Evolutionary conservation across 1,139 yeast species (phyloP).

Genomic region (Kodamaea derodonti): DNA sequence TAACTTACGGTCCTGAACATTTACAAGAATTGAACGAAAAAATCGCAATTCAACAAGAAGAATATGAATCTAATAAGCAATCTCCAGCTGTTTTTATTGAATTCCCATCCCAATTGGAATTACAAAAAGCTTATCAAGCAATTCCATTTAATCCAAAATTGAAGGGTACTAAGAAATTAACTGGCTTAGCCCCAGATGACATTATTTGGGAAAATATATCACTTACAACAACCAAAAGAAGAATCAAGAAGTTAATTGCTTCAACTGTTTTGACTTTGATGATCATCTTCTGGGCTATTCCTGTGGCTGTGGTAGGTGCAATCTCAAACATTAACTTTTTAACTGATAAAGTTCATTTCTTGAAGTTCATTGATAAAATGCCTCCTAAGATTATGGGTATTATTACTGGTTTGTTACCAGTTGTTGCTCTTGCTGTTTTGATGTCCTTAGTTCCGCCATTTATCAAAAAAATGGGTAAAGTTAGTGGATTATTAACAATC

Average conservation of each 20-base stretch:
- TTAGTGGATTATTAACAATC: slow-evolving; percentile 66
- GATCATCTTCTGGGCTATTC: slow-evolving; percentile 80
- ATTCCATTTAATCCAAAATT: slow-evolving; percentile 65
- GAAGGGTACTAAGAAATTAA: slow-evolving; percentile 56
- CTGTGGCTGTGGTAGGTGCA: slow-evolving; percentile 80
- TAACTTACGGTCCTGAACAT: slow-evolving; percentile 63
- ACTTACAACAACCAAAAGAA: slow-evolving; percentile 39
- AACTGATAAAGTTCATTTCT: slow-evolving; percentile 55
- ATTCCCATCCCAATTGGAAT: slow-evolving; percentile 81
- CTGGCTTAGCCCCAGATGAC: slow-evolving; percentile 68
- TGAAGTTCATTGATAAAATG: slow-evolving; percentile 59
- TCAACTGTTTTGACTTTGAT: slow-evolving; percentile 45
- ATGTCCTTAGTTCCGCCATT: slow-evolving; percentile 79
- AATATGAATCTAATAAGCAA: slow-evolving; percentile 43
- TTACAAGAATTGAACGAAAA: slow-evolving; percentile 66
- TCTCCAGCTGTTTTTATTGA: slow-evolving; percentile 79
- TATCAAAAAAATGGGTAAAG: slow-evolving; percentile 61
- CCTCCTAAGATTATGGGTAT: slow-evolving; percentile 59
- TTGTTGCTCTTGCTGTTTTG: slow-evolving; percentile 60
- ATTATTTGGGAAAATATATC: slow-evolving; percentile 76
- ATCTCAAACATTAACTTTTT: slow-evolving; percentile 71
- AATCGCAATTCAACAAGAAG: slow-evolving; percentile 56
- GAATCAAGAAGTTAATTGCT: slow-evolving; percentile 38
- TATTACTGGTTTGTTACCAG: slow-evolving; percentile 74
- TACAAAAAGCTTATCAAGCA: slow-evolving; percentile 86